phyloP scores from a whole-genome alignment of 2,329 filamentous ascomycete genomes.

The Fusarium subtropicale region DNA sequence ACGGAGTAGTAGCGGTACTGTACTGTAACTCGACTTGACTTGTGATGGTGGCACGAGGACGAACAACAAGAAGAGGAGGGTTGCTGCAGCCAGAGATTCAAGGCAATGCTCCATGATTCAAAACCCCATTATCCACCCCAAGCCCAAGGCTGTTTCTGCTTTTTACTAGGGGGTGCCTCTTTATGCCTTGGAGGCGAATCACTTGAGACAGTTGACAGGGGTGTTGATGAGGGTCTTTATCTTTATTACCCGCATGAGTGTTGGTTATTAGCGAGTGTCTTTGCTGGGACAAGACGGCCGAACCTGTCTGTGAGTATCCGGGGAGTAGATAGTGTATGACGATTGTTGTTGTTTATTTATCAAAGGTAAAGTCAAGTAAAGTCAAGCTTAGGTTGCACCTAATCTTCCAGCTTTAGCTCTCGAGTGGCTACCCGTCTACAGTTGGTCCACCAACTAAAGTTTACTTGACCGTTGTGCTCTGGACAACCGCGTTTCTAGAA shows the following conservation, averaged over 20 bases:
- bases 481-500: constrained; percentile 22
- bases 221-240: constrained; percentile 14
- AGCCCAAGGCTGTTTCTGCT: constrained; percentile 31
- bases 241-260: constrained; percentile 22
- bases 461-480: constrained; percentile 20
- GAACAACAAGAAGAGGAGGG: constrained; percentile 28
- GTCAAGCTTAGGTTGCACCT: constrained; percentile 3
- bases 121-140: constrained; percentile 26
- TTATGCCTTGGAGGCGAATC: constrained; percentile 37
- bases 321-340: constrained; percentile 1
- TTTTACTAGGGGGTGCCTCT: constrained; percentile 12
- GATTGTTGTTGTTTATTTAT: constrained; percentile 21
- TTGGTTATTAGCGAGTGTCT: constrained; percentile 13
- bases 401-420: constrained; percentile 9
- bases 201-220: constrained; percentile 27
- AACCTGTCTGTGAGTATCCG: not conserved
- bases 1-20: not conserved
- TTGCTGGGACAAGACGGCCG: not conserved
- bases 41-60: constrained; percentile 40
- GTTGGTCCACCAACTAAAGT: constrained; percentile 1
- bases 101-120: constrained; percentile 29
- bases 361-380: not conserved
- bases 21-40: not conserved
- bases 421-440: not conserved
- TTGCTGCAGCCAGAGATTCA: constrained; percentile 28